Base-by-base conservation (phyloP, 306 rosid genomes). In the Trifolium pratense region DNA sequence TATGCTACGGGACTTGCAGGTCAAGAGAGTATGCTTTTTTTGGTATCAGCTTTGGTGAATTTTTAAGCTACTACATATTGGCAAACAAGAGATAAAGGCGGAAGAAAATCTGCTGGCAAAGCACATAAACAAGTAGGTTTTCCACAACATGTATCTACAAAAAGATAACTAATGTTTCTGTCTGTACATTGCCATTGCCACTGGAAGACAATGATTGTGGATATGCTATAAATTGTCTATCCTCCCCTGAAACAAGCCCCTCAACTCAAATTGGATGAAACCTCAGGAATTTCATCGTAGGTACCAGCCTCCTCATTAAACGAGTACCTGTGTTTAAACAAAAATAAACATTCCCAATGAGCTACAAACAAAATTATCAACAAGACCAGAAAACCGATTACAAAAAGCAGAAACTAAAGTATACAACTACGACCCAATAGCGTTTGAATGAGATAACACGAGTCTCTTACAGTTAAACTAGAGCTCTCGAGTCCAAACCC, bases 231-330 rank as follows among this genome's bases (percentile, higher is more conserved):
- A 52, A 40, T 23, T 6, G 48, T 69, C 42, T 75, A 14, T 68
- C 51, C 32, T 53, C 68, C 59, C 55, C 51, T 11, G 48, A 52
- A 61, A 78, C 16, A 52, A 69, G 60, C 46, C 51, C 66, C 55
- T 82, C 82, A 79, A 60, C 68, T 81, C 17, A 9, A 78, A 59
- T 59, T 74, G 46, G 87, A 39, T 66, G 83, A 84, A 73, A 71
- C 87, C 74, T 70, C 86, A 0, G 61, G 62, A 78, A 89, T 75
- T 80, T 87, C 97, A 8, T 82, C 83, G 21, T 91, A 91, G 9
- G 84, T 37, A 71, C 81, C 80, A 5, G 86, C 87, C 82, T 86
- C 97, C 81, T 86, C 91, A 12, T 89, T 83, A 56, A 61, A 83
- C 17, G 87, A 83, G 56, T 83, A 83, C 87, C 87, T 83, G 75